These are phyloP conservation scores for Phaeosphaeria sp. DNA, from an alignment of 2,329 filamentous ascomycete genomes.

Conservation along the genomic window DNA sequence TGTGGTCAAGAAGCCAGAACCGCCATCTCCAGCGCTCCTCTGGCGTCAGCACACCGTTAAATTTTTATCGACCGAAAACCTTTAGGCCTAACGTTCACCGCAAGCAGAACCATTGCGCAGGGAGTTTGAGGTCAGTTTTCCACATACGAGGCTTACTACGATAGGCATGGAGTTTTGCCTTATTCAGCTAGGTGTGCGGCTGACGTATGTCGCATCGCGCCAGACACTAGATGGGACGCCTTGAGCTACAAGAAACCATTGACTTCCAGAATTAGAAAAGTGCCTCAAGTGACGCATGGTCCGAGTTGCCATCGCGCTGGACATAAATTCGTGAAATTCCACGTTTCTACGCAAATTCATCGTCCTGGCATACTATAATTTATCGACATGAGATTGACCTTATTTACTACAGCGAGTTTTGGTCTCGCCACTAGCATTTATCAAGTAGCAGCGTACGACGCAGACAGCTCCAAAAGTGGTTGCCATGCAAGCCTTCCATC, in stretches of 20 bases:
- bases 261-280: background rate
- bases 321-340: background rate
- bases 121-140: background rate
- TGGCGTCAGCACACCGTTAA: background rate
- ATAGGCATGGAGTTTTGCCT: background rate
- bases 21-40: background rate
- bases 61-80: background rate
- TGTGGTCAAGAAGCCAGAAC: background rate
- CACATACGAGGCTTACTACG: background rate
- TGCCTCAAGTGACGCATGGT: background rate
- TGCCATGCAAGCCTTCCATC: slow-evolving; percentile 26
- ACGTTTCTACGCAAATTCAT: background rate
- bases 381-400: background rate
- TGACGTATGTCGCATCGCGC: background rate
- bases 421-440: background rate
- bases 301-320: background rate
- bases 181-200: background rate
- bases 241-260: background rate
- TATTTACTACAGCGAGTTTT: background rate
- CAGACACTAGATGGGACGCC: background rate
- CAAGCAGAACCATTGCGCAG: background rate
- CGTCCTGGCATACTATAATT: background rate
- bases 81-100: background rate
- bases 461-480: slow-evolving; percentile 2
- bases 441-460: background rate